Evolutionary conservation across 345 rosid species (phyloP).

Genomic region (Melaleuca quinquenervia): DNA sequence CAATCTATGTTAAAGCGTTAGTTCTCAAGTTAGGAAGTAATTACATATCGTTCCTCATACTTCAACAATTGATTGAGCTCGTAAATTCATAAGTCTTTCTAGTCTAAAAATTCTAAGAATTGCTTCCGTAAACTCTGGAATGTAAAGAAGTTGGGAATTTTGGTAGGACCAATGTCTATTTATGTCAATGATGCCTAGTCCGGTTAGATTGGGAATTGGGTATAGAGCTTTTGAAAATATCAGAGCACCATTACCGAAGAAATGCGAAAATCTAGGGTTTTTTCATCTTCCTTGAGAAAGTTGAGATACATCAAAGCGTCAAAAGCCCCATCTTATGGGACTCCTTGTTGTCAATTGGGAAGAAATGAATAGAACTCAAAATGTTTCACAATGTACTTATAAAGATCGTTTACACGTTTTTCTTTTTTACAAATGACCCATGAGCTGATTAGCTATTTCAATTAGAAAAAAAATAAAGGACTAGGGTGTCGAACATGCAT

Average conservation of each 20-base stretch:
- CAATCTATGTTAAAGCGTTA: no score
- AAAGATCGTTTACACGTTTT: background rate
- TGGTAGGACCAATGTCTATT: background rate
- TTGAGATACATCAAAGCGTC: background rate
- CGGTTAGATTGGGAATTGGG: background rate
- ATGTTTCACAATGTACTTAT: background rate
- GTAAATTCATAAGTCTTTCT: background rate
- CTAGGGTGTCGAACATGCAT: background rate
- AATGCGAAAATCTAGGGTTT: background rate
- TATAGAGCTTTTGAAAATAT: background rate
- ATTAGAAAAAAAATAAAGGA: no score
- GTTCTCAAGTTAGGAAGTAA: background rate
- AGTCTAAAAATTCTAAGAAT: background rate
- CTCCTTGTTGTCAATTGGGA: background rate
- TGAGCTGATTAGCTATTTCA: background rate
- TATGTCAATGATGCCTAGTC: background rate
- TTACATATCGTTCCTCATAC: no score
- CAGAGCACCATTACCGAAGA: background rate
- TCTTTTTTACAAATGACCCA: background rate
- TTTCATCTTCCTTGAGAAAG: background rate
- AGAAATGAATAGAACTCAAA: background rate
- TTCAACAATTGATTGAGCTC: background rate
- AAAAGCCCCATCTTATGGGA: no score
- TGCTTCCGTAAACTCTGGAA: background rate
- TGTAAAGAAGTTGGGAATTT: no score